Base-by-base conservation (phyloP, 2,329 filamentous ascomycete species). In the Fonsecaea monophora region DNA sequence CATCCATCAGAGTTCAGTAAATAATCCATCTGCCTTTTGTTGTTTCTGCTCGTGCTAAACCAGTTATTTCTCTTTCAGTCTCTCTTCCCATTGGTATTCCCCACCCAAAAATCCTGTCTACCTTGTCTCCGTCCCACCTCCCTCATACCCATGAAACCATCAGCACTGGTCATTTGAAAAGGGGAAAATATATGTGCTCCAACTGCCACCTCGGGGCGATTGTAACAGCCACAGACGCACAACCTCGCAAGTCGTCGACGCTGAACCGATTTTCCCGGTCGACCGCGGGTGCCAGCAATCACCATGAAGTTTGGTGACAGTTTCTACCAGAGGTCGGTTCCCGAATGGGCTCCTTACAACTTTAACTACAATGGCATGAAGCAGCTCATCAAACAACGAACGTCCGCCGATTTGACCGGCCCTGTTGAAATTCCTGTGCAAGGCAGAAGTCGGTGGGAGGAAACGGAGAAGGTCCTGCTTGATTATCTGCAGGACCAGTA, bases 331-430 rank as follows among this genome's bases (percentile, higher is more conserved):
- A 86, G 91, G 77, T 94, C 91, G 55, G 91, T 93, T 75, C 91
- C 91, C 70, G 88, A 90, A 86, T 95, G 91, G 91, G 90, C 86
- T 74, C 84, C 92, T 71, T 90, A 94, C 77, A 95, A 96, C 78
- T 88, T 96, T 78, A 92, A 95, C 78, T 96, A 96, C 83, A 92
- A 94, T 77, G 90, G 91, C 57, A 85, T 96, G 70, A 96, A 96
- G 79, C 86, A 91, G 77, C 85, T 92, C 74, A 94, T 96, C 82
- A 95, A 94, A 78, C 86, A 86, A 67, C 87, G 92, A 75, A 96
- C 92, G 1, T 90, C 89, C 12, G 86, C 85, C 53, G 87, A 89
- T 77, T 89, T 88, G 57, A 83, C 82, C 34, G 84, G 83, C 72
- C 89, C 90, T 54, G 87, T 93, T 64, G 84, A 89, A 21, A 94